phyloP scores from a whole-genome alignment of 176 grass and related monocot species.

The Eremochloa ophiuroides region DNA sequence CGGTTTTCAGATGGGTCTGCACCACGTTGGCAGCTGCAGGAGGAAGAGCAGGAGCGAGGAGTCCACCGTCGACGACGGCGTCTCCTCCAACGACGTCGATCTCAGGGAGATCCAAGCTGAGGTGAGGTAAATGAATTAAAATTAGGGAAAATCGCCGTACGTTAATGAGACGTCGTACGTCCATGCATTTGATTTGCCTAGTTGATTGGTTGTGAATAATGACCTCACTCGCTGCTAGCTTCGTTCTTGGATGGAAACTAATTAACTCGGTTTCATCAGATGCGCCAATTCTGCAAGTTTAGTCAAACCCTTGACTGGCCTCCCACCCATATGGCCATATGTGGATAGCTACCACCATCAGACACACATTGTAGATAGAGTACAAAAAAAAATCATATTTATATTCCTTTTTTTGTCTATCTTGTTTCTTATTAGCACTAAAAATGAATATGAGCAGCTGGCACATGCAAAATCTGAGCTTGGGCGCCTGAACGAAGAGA shows the following conservation, averaged over 20 bases:
- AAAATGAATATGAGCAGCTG: conserved; percentile 31
- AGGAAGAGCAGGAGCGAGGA: conserved; percentile 76
- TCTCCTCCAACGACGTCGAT: conserved; percentile 31
- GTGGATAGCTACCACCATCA: too few species aligned
- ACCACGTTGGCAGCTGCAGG: conserved; percentile 33
- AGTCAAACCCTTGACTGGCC: conserved; percentile 3
- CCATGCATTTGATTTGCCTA: too few species aligned
- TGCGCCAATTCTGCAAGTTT: not conserved
- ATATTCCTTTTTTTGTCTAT: not conserved
- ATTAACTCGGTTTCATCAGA: not conserved
- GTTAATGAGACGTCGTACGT: too few species aligned
- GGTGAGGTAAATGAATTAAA: conserved; percentile 27
- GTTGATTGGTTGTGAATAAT: not conserved
- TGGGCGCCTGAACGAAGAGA: conserved; percentile 63
- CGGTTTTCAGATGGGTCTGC: conserved; percentile 27
- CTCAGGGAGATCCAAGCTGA: conserved; percentile 41
- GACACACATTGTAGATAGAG: not conserved
- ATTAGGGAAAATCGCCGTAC: too few species aligned
- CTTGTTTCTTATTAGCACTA: not conserved
- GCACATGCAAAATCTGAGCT: conserved; percentile 54
- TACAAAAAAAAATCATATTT: not conserved
- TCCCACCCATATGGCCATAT: too few species aligned
- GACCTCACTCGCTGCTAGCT: not conserved
- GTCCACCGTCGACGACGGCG: conserved; percentile 62
- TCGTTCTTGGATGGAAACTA: not conserved